Percentiles rank a stretch among this genome's conserved stretches.
These are phyloP conservation scores for Starmerella gropengiesseri DNA, from an alignment of 805 yeast genomes.

Conservation along the genomic window DNA sequence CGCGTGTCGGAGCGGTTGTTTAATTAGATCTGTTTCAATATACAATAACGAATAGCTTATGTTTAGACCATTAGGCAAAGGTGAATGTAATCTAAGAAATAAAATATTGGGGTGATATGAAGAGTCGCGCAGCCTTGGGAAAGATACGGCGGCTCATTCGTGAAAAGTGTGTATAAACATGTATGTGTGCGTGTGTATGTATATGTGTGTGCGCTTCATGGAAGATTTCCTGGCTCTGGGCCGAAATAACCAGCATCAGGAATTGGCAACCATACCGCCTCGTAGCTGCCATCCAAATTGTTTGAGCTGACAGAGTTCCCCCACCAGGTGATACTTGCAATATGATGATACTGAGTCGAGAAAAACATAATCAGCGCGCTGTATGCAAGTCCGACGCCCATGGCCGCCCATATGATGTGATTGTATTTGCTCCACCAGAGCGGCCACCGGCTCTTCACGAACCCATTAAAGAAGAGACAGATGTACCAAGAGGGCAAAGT, in stretches of 20 bases:
- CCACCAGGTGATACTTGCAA: slow-evolving; percentile 43
- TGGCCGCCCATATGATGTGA: slow-evolving; percentile 43
- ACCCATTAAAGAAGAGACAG: slow-evolving; percentile 36
- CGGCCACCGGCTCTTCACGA: slow-evolving; percentile 37
- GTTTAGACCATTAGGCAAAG: too few relatives aligned
- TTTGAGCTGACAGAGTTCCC: slow-evolving; percentile 3
- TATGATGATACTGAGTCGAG: slow-evolving; percentile 35
- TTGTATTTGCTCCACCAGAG: slow-evolving; percentile 45
- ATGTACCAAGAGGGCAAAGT: slow-evolving; percentile 15
- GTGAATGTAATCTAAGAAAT: too few relatives aligned
- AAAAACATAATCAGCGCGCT: slow-evolving; percentile 49
- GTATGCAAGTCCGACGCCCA: slow-evolving; percentile 52
- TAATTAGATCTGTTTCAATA: too few relatives aligned
- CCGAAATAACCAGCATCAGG: slow-evolving; percentile 7
- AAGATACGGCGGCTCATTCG: too few relatives aligned
- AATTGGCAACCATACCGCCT: neutral
- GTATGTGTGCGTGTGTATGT: neutral
- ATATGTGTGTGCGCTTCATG: neutral
- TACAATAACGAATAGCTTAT: neutral
- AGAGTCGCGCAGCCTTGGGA: too few relatives aligned
- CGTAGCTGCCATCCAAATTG: slow-evolving; percentile 2
- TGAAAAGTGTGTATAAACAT: too few relatives aligned
- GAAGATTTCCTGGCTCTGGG: slow-evolving; percentile 6
- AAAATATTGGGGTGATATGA: too few relatives aligned
- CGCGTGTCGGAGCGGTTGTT: neutral